Conservation (phyloP, 495 filamentous ascomycete species). For the Xylaria cubensis region DNA sequence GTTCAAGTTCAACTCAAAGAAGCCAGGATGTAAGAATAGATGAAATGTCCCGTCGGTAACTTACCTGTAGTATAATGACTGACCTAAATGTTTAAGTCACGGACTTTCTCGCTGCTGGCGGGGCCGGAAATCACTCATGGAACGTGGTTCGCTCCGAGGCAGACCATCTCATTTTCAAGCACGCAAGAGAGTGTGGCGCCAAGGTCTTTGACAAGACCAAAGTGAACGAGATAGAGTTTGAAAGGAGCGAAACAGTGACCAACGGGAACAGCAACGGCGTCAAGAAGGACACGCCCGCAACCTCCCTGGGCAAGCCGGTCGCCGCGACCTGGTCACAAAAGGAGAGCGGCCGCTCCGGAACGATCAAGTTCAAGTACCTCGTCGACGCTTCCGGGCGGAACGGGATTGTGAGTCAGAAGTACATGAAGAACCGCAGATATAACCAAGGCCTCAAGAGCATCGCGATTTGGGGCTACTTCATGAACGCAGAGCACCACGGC, state of each 20-base stretch:
- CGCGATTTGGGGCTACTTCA: conserved; percentile 56
- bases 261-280: background rate
- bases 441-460: conserved; percentile 53
- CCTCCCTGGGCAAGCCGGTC: conserved; percentile 50
- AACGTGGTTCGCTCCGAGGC: conserved; percentile 62
- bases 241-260: background rate
- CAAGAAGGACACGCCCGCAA: background rate
- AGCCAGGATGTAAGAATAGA: too few relatives aligned
- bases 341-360: conserved; percentile 46
- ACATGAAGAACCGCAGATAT: conserved; percentile 51
- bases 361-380: conserved; percentile 51
- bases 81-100: conserved; percentile 42
- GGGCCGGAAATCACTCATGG: conserved; percentile 54
- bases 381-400: conserved; percentile 54
- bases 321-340: conserved; percentile 54
- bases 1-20: too few relatives aligned
- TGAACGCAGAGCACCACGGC: conserved; percentile 37
- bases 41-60: too few relatives aligned
- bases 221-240: conserved; percentile 50
- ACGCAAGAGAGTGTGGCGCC: conserved; percentile 55
- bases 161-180: conserved; percentile 58
- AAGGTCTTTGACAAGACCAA: conserved; percentile 54
- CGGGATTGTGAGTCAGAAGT: conserved; percentile 50
- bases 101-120: conserved; percentile 54
- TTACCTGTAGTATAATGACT: too few relatives aligned